These are phyloP conservation scores for Verticillium isaacii DNA, from an alignment of 2,329 filamentous ascomycete genomes.

Conservation along the genomic window DNA sequence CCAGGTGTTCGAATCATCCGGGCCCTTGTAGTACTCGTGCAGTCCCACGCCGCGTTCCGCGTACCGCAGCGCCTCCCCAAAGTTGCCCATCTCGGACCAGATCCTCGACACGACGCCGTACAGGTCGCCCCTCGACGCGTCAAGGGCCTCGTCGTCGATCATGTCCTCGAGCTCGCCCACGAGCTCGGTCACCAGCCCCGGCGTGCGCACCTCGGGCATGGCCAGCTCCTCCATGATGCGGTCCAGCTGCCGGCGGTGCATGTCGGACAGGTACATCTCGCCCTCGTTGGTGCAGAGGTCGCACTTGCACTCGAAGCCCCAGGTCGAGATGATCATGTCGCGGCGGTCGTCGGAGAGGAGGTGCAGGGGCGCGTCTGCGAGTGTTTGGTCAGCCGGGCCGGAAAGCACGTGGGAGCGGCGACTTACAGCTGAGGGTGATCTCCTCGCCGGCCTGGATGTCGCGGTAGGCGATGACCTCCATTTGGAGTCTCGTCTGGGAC, in stretches of 20 bases:
- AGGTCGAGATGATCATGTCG: slow-evolving; percentile 14
- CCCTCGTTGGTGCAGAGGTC: slow-evolving; percentile 15
- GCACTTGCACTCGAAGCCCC: slow-evolving; percentile 23
- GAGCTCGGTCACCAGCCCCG: slow-evolving; percentile 6
- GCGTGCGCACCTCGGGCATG: slow-evolving; percentile 9
- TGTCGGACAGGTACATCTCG: slow-evolving; percentile 15
- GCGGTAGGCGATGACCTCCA: slow-evolving; percentile 26
- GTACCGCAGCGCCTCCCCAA: slow-evolving; percentile 12
- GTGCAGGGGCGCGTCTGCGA: slow-evolving; percentile 19
- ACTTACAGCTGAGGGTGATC: slow-evolving; percentile 29
- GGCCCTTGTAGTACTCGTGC: slow-evolving; percentile 2
- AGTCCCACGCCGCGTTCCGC: slow-evolving; percentile 5
- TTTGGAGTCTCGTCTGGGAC: slow-evolving; percentile 21
- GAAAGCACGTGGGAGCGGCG: not conserved
- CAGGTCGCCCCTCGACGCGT: slow-evolving; percentile 18
- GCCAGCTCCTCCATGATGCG: slow-evolving; percentile 15
- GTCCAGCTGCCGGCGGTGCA: slow-evolving; percentile 15
- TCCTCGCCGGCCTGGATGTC: slow-evolving; percentile 29
- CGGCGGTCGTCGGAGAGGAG: slow-evolving; percentile 17
- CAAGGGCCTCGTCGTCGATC: slow-evolving; percentile 16
- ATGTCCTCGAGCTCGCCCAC: slow-evolving; percentile 14
- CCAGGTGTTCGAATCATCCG: not conserved
- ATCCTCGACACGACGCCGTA: slow-evolving; percentile 15
- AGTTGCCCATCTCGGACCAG: slow-evolving; percentile 16
- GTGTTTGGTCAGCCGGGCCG: not conserved